phyloP scores from a whole-genome alignment of 2,329 filamentous ascomycete genomes.

The Sclerotinia trifoliorum region DNA sequence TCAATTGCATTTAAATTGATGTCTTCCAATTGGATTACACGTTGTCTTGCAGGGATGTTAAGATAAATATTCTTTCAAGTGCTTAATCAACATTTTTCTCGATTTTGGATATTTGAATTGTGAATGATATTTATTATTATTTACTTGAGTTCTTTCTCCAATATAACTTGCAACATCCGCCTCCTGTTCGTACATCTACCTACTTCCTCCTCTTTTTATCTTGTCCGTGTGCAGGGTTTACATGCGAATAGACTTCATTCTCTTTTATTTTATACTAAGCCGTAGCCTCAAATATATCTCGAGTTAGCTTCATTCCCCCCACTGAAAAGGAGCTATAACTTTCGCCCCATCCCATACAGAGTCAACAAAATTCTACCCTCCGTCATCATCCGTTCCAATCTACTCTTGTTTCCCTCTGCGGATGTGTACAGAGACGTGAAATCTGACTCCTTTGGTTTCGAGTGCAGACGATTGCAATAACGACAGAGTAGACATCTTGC shows the following conservation, averaged over 20 bases:
- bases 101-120: slow-evolving; percentile 2
- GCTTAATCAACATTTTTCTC: not conserved
- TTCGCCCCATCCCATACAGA: not conserved
- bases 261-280: not conserved
- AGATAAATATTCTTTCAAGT: slow-evolving; percentile 12
- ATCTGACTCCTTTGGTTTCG: not conserved
- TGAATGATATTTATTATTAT: not conserved
- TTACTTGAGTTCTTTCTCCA: not conserved
- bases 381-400: not conserved
- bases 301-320: not conserved
- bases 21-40: slow-evolving; percentile 5
- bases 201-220: not conserved
- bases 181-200: not conserved
- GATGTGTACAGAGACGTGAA: slow-evolving; percentile 26
- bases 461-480: not conserved
- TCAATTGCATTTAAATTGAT: not conserved
- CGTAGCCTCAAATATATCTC: not conserved
- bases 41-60: not conserved
- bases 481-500: slow-evolving; percentile 22
- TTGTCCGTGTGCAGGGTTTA: not conserved
- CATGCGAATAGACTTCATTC: not conserved
- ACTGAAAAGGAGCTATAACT: not conserved
- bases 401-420: not conserved
- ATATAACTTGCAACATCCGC: too few relatives aligned
- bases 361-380: not conserved